A percentile compares a stretch with the other conserved stretches of the same genome.
These are phyloP conservation scores for Actinomucor elegans DNA, from an alignment of 371 early-diverging fungal genomes.

Conservation along the genomic window DNA sequence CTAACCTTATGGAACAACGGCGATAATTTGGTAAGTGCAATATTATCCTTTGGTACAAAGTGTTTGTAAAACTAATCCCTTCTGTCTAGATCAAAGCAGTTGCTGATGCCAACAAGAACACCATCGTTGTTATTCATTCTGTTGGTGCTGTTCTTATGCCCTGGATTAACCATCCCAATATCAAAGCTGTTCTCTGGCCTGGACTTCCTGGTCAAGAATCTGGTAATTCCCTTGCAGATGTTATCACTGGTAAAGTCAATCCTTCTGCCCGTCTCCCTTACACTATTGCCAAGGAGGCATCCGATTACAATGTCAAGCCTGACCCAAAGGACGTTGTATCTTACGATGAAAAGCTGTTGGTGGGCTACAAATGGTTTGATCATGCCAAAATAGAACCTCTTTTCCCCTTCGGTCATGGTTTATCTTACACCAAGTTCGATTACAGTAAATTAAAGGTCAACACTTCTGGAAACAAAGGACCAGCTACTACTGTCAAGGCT, in stretches of 20 bases:
- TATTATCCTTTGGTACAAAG: no score
- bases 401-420: conserved; percentile 62
- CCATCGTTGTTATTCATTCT: conserved; percentile 59
- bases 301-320: conserved; percentile 36
- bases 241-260: conserved; percentile 59
- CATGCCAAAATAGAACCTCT: conserved; percentile 43
- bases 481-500: conserved; percentile 17
- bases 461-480: neutral
- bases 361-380: conserved; percentile 61
- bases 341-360: conserved; percentile 53
- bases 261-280: conserved; percentile 66
- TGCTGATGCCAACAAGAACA: conserved; percentile 52
- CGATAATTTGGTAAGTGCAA: conserved; percentile 47
- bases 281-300: conserved; percentile 42
- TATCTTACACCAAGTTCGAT: conserved; percentile 62
- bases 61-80: neutral
- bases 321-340: conserved; percentile 8
- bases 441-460: conserved; percentile 36
- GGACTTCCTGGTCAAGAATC: conserved; percentile 58
- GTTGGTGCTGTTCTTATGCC: conserved; percentile 63
- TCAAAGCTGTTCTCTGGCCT: conserved; percentile 55
- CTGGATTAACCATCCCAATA: conserved; percentile 59
- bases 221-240: conserved; percentile 60
- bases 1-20: conserved; percentile 61
- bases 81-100: conserved; percentile 46